These are phyloP conservation scores for Hymenoscyphus salicellus DNA, from an alignment of 2,329 filamentous ascomycete species.

Conservation along the genomic window DNA sequence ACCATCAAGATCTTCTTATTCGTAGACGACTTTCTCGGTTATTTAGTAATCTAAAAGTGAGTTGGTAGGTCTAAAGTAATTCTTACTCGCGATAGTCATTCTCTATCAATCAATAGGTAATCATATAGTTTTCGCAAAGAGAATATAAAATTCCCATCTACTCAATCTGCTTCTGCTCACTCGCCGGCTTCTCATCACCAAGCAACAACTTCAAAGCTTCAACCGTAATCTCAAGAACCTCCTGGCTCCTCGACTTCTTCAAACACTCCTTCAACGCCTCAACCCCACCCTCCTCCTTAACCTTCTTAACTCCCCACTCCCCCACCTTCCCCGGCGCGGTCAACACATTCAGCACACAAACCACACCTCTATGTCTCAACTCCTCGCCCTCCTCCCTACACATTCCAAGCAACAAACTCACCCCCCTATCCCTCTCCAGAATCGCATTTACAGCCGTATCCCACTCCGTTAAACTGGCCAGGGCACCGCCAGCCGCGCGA, in stretches of 20 bases:
- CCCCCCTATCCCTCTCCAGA: conserved; percentile 66
- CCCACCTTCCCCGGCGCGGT: conserved; percentile 64
- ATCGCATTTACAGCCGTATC: conserved; percentile 72
- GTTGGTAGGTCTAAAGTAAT: too few relatives aligned
- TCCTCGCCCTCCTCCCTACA: conserved; percentile 71
- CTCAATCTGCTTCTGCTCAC: conserved; percentile 11
- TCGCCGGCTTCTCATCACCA: conserved; percentile 22
- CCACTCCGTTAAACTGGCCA: conserved; percentile 79
- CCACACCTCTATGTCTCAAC: conserved; percentile 69
- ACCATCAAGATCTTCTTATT: too few relatives aligned
- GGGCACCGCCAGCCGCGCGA: conserved; percentile 79
- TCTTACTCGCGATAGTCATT: too few relatives aligned
- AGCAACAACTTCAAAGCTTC: conserved; percentile 62
- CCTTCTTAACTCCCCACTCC: conserved; percentile 54
- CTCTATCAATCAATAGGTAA: too few relatives aligned
- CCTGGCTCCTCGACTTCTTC: conserved; percentile 63
- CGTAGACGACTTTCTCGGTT: too few relatives aligned
- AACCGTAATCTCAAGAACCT: conserved; percentile 69
- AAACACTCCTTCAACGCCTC: conserved; percentile 68
- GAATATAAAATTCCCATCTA: neutral
- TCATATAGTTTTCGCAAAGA: too few relatives aligned
- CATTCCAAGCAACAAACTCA: conserved; percentile 75
- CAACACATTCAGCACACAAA: conserved; percentile 71
- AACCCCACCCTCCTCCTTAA: conserved; percentile 62
- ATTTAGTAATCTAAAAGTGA: too few relatives aligned